Percentiles rank a stretch among this genome's conserved stretches.
Conservation (phyloP, 352 stramenopile species). For the Phytopythium sindhum region DNA sequence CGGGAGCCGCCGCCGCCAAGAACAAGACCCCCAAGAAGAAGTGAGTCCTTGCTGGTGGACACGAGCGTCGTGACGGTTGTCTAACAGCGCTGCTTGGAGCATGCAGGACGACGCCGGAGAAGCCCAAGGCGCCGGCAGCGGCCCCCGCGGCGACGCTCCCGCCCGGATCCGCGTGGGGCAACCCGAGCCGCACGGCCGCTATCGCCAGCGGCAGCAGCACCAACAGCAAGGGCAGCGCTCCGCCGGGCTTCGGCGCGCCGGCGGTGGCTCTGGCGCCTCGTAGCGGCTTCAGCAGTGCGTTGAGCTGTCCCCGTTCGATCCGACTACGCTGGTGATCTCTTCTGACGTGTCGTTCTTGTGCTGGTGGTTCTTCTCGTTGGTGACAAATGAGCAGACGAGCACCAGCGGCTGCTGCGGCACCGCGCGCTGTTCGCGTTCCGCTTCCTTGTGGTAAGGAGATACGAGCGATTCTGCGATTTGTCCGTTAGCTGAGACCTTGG, state of each 20-base stretch:
- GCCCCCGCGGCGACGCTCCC: not conserved
- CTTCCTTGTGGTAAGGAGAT: conserved; percentile 48
- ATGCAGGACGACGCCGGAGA: conserved; percentile 1
- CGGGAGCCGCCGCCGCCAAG: conserved; percentile 1
- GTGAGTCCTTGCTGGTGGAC: not conserved
- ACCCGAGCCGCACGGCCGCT: conserved; percentile 3
- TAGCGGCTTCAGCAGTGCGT: conserved; percentile 47
- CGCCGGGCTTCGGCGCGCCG: conserved; percentile 21
- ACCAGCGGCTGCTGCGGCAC: conserved; percentile 71
- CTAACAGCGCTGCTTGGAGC: not conserved
- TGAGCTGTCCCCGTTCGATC: not conserved
- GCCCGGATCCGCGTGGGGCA: conserved; percentile 4
- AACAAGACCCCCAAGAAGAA: conserved; percentile 7
- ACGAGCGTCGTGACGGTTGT: no score
- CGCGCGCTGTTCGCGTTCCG: conserved; percentile 79
- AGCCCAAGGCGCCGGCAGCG: not conserved
- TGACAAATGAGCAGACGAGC: conserved; percentile 28
- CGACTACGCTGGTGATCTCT: not conserved
- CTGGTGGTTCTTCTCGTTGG: not conserved
- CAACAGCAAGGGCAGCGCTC: conserved; percentile 11
- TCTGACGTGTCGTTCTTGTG: not conserved
- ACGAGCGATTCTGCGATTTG: not conserved
- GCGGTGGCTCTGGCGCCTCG: conserved; percentile 10
- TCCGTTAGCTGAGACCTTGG: not conserved
- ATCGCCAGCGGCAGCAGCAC: conserved; percentile 7